These are phyloP conservation scores for Platismatia glauca DNA, from an alignment of 495 filamentous ascomycete genomes.

Conservation along the genomic window DNA sequence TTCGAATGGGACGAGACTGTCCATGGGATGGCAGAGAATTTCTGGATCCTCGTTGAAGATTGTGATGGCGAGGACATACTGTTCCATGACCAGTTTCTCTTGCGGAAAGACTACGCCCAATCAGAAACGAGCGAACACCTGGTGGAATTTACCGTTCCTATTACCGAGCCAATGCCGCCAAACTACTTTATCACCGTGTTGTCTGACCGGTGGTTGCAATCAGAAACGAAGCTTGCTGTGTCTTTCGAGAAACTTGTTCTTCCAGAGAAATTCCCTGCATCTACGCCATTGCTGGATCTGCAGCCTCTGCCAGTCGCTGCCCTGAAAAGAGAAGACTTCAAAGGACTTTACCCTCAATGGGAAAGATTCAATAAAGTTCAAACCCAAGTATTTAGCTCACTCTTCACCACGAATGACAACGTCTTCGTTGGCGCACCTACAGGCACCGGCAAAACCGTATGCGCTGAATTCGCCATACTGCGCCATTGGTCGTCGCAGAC, in stretches of 20 bases:
- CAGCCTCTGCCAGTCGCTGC: constrained; percentile 83
- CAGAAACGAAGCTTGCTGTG: constrained; percentile 85
- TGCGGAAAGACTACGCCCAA: constrained; percentile 76
- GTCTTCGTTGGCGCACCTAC: constrained; percentile 85
- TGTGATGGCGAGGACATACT: constrained; percentile 95
- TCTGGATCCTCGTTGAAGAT: constrained; percentile 96
- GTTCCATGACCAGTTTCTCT: constrained; percentile 89
- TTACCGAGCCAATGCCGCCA: constrained; percentile 94
- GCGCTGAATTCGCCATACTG: constrained; percentile 86
- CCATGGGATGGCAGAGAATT: constrained; percentile 80
- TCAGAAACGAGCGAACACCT: constrained; percentile 82
- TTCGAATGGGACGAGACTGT: constrained; percentile 92
- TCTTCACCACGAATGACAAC: constrained; percentile 84
- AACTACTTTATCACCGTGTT: constrained; percentile 95
- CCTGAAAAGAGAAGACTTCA: constrained; percentile 76
- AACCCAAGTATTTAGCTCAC: constrained; percentile 89
- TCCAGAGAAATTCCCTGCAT: constrained; percentile 90
- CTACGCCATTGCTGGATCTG: constrained; percentile 81
- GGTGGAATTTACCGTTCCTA: constrained; percentile 95
- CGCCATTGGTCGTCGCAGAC: constrained; percentile 72
- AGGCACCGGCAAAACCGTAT: constrained; percentile 92
- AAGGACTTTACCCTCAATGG: constrained; percentile 75
- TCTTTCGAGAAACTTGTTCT: constrained; percentile 92
- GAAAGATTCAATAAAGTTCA: constrained; percentile 94
- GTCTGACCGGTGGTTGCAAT: constrained; percentile 97